Base-by-base conservation (phyloP, 75 land plant genomes). In the Pinus albicaulis region DNA sequence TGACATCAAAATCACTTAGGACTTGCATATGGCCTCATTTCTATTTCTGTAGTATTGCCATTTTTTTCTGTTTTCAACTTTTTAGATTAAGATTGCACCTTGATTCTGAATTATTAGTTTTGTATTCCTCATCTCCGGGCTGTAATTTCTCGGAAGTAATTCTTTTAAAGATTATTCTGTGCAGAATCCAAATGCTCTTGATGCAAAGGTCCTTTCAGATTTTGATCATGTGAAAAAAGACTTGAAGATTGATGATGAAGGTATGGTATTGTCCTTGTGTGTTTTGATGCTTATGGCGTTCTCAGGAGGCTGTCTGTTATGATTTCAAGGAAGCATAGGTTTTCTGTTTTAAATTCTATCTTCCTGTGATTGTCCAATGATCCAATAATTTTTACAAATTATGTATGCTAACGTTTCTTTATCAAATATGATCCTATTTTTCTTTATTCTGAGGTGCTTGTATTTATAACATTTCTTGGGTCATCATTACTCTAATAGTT, bases 151-250 rank as follows among this genome's bases (percentile, higher is more conserved):
- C 24, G n/a, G n/a, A 22, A n/a, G n/a, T 38, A 68, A 68, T 68
- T 64, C 68, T 5, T n/a, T 11, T 68, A 44, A 68, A 41, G 2
- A 13, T 56, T 25, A 25, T 24, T 73, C 23, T 11, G n/a, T 79
- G 72, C 86, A 96, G 99, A 91, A 96, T 85, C 99, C 99, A 34
- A 92, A 94, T 88, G 85, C 80, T 7, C 86, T 93, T 75, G 99
- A 96, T 77, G 88, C 79, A 73, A 96, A 92, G 78, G 94, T 86
- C 56, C 90, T 94, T 26, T 44, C 82, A 55, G 95, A 93, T 53
- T 96, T 96, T 85, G 99, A 96, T 80, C 99, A 96, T 81, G 94
- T 96, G 3, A 91, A 94, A 71, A 82, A 92, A 17, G 83, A 88
- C 22, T 23, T 94, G 56, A 88, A 86, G 69, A 34, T 96, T 76